Conservation (phyloP, 2,329 filamentous ascomycete species). For the Bipolaris oryzae region DNA sequence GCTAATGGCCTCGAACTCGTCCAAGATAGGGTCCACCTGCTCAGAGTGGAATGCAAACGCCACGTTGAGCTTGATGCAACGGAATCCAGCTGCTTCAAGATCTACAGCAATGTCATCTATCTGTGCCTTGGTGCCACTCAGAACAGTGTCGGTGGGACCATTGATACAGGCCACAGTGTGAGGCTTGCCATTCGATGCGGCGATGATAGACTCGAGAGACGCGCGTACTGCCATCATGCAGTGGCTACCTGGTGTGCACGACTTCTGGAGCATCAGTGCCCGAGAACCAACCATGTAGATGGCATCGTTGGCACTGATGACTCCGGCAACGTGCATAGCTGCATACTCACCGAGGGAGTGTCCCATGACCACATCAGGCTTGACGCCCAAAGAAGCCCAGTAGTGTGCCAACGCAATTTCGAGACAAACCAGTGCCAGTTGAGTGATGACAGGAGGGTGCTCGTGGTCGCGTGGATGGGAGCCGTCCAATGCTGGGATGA, state of each 20-base stretch:
- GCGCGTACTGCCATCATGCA: conserved; percentile 40
- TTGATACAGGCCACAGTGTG: conserved; percentile 42
- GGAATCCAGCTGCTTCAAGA: conserved; percentile 11
- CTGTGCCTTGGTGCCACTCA: conserved; percentile 30
- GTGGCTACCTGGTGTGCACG: conserved; percentile 36
- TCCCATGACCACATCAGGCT: conserved; percentile 24
- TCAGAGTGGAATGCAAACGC: conserved; percentile 32
- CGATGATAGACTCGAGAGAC: conserved; percentile 32
- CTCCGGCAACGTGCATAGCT: conserved; percentile 45
- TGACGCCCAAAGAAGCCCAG: conserved; percentile 22
- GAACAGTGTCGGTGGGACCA: conserved; percentile 36
- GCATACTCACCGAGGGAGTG: conserved; percentile 50
- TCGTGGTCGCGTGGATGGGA: conserved; percentile 36
- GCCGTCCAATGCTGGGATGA: conserved; percentile 21
- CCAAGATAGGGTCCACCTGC: conserved; percentile 52
- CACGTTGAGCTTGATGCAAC: conserved; percentile 22
- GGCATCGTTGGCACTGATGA: conserved; percentile 39
- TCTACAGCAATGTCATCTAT: conserved; percentile 12
- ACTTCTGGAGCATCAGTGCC: conserved; percentile 33
- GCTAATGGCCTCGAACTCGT: conserved; percentile 45
- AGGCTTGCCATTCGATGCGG: conserved; percentile 3
- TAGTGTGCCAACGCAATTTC: conserved; percentile 45
- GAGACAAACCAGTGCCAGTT: conserved; percentile 50
- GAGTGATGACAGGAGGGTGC: conserved; percentile 26
- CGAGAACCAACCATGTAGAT: conserved; percentile 46